phyloP scores from a whole-genome alignment of 1,284 basidiomycete genomes.

The Melampsora americana region DNA sequence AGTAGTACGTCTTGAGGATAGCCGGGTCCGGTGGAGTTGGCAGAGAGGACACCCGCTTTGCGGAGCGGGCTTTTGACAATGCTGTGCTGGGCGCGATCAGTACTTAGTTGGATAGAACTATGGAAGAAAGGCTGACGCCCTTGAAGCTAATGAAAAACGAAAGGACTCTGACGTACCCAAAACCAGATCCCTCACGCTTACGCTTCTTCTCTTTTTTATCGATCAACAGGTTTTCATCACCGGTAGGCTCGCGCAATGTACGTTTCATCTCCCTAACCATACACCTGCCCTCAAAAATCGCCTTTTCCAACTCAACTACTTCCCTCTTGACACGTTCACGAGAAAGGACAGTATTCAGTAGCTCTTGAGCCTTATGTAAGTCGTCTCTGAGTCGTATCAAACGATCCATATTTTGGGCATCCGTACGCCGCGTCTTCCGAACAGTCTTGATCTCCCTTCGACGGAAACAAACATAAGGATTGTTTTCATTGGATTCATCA shows the following conservation, averaged over 20 bases:
- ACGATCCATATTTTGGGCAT: conserved; percentile 81
- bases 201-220: conserved; percentile 63
- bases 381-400: conserved; percentile 75
- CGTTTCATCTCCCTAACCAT: conserved; percentile 75
- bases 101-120: neutral
- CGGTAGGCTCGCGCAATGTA: conserved; percentile 64
- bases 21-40: conserved; percentile 56
- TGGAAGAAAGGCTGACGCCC: neutral
- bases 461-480: conserved; percentile 97
- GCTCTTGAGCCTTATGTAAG: conserved; percentile 67
- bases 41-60: conserved; percentile 59
- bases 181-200: conserved; percentile 59
- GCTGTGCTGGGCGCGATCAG: conserved; percentile 41
- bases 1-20: conserved; percentile 61
- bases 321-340: conserved; percentile 76
- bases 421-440: conserved; percentile 87
- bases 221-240: conserved; percentile 77
- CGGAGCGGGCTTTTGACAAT: conserved; percentile 56
- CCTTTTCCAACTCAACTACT: conserved; percentile 61
- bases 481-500: conserved; percentile 89
- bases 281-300: conserved; percentile 75
- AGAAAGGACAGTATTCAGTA: conserved; percentile 66
- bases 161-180: conserved; percentile 47
- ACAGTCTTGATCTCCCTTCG: conserved; percentile 89
- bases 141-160: conserved; percentile 49